phyloP scores from a whole-genome alignment of 2,329 filamentous ascomycete genomes.

The Trichoderma sp. region DNA sequence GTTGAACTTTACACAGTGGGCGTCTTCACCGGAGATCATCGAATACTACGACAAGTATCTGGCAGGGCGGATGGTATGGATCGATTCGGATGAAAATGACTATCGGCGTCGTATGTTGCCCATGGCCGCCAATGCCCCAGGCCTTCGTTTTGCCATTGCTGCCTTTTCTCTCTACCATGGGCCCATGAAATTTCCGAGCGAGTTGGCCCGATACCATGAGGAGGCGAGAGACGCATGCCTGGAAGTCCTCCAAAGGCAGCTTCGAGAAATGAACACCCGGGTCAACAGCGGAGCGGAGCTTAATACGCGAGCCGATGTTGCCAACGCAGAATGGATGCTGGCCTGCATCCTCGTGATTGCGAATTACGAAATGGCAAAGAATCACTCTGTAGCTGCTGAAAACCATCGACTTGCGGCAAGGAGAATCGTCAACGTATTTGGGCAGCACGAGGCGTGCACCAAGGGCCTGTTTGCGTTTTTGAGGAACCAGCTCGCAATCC shows the following conservation, averaged over 20 bases:
- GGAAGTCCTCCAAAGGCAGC: conserved; percentile 28
- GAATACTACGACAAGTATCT: conserved; percentile 35
- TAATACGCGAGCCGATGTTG: conserved; percentile 28
- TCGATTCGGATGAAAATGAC: conserved; percentile 34
- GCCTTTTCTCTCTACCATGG: conserved; percentile 34
- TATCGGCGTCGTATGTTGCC: conserved; percentile 33
- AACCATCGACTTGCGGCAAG: conserved; percentile 33
- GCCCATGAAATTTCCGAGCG: conserved; percentile 26
- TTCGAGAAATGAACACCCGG: conserved; percentile 30
- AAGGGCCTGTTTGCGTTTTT: conserved; percentile 32
- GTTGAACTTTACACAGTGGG: conserved; percentile 25
- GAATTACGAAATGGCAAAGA: conserved; percentile 35
- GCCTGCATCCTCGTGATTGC: conserved; percentile 35
- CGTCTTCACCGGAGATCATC: conserved; percentile 29
- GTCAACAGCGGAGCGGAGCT: conserved; percentile 29
- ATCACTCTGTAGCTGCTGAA: conserved; percentile 30
- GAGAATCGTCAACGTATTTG: conserved; percentile 34
- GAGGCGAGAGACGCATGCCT: conserved; percentile 33
- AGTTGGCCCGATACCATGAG: conserved; percentile 29
- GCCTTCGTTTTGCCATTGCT: conserved; percentile 32
- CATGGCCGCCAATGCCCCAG: conserved; percentile 30
- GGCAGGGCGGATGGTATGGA: conserved; percentile 36
- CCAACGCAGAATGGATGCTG: conserved; percentile 35
- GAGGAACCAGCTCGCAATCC: conserved; percentile 33
- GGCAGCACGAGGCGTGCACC: conserved; percentile 24